Evolutionary conservation across 2,329 filamentous ascomycete species (phyloP).

Genomic region (Ascochyta lentis): DNA sequence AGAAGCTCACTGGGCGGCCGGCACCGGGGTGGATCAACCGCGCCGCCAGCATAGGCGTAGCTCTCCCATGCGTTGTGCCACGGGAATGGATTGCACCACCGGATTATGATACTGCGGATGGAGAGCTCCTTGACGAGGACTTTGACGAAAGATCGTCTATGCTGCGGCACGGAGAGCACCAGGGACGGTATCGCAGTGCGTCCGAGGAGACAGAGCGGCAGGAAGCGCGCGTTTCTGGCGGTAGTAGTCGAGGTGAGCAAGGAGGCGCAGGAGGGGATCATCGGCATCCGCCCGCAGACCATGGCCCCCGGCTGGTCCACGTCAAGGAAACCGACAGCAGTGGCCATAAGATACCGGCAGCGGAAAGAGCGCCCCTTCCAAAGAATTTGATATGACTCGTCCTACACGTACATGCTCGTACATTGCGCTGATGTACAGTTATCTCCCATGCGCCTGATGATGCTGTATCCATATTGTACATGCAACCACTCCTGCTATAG

Average conservation of each 20-base stretch:
- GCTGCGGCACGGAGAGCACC: constrained; percentile 55
- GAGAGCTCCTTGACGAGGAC: constrained; percentile 68
- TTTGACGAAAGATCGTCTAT: constrained; percentile 65
- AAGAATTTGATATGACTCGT: constrained; percentile 44
- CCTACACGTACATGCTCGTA: constrained; percentile 5
- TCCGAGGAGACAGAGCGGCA: constrained; percentile 40
- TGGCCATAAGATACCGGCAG: constrained; percentile 52
- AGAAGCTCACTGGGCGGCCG: constrained; percentile 71
- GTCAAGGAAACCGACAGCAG: constrained; percentile 52
- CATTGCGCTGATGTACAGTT: background rate
- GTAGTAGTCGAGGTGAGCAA: constrained; percentile 41
- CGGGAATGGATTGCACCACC: constrained; percentile 82
- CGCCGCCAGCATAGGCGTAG: constrained; percentile 81
- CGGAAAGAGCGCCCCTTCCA: constrained; percentile 55
- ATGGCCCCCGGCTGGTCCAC: constrained; percentile 43
- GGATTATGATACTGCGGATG: constrained; percentile 75
- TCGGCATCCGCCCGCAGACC: constrained; percentile 37
- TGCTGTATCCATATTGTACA: constrained; percentile 30
- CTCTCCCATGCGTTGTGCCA: constrained; percentile 81
- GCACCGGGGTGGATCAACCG: constrained; percentile 82
- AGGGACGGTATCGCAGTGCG: constrained; percentile 32
- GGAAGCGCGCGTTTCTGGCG: constrained; percentile 38
- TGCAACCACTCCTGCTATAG: background rate
- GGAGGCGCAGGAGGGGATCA: constrained; percentile 44
- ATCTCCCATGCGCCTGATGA: constrained; percentile 23